Base-by-base conservation (phyloP, 345 rosid species). In the Reutealis trisperma region DNA sequence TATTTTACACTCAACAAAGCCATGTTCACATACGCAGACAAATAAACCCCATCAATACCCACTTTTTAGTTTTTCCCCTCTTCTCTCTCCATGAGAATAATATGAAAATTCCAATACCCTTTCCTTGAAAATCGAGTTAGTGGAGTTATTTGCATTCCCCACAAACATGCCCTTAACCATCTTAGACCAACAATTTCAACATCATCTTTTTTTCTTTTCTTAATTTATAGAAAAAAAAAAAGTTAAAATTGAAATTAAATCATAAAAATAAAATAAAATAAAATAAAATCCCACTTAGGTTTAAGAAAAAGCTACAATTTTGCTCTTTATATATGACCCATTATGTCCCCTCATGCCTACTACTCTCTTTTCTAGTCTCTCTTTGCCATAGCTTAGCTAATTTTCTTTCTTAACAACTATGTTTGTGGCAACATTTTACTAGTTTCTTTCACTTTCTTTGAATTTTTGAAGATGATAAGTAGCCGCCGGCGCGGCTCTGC, bases 111-210 rank as follows among this genome's bases (percentile, higher is more conserved):
- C 87, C 90, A 73, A 84, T 87, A 65, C 83, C 90, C 88, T 89
- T 51, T 82, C 90, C 88, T 89, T 51, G 95, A 86, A 77, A 87
- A 70, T 77, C 92, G 95, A 72, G 93, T 85, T 81, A 86, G 94
- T 90, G 91, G 92, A 86, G 78, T 83, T 82, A 32, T 79, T 86
- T 87, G 79, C 82, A 69, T 80, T 81, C 78, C 89, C 90, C 86
- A 87, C 90, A 82, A 85, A 87, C 92, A 84, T 87, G 89, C 92
- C 86, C 83, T 83, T 65, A 74, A 64, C 71, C 77, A 72, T 24
- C 83, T 75, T 57, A 67, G 81, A 80, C 84, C 78, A 67, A 78
- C 76, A 74, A 54, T 82, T 80, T 83, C 87, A 79, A 80, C 83
- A 55, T 77, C 78, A 79, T 81, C 42, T 75, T 63, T 78, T 44